phyloP scores from a whole-genome alignment of 1,284 basidiomycete genomes.

The Neonothopanus nambi region DNA sequence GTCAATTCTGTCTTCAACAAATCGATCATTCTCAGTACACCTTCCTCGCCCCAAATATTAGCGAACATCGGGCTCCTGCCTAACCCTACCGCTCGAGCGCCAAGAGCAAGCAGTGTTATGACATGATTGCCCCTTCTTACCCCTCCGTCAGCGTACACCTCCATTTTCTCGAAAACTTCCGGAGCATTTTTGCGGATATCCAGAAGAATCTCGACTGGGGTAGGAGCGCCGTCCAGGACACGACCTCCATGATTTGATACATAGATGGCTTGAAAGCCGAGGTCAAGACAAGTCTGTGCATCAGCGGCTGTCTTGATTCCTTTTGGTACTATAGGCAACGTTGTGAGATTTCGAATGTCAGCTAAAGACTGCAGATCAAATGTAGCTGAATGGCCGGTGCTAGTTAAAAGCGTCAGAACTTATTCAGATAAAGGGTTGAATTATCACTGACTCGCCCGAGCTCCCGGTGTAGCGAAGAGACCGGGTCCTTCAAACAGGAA shows the following conservation, averaged over 20 bases:
- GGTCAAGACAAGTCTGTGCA: conserved; percentile 32
- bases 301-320: conserved; percentile 33
- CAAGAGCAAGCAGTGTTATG: conserved; percentile 28
- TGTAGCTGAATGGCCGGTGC: conserved; percentile 24
- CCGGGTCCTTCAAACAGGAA: conserved; percentile 17
- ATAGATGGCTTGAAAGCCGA: conserved; percentile 34
- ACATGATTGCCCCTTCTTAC: conserved; percentile 28
- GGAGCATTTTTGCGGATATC: conserved; percentile 31
- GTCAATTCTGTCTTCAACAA: conserved; percentile 20
- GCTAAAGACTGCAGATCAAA: conserved; percentile 26
- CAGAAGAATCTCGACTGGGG: conserved; percentile 32
- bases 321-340: conserved; percentile 29
- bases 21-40: conserved; percentile 25
- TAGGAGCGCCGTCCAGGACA: conserved; percentile 35
- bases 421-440: not conserved
- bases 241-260: conserved; percentile 39
- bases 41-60: conserved; percentile 30
- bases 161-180: conserved; percentile 29
- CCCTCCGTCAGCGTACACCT: conserved; percentile 32
- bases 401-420: conserved; percentile 1
- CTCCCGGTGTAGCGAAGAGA: conserved; percentile 22
- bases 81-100: conserved; percentile 28
- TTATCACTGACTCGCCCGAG: conserved; percentile 17
- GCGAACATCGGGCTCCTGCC: conserved; percentile 30
- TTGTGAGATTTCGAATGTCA: conserved; percentile 27